These are phyloP conservation scores for Imleria badia DNA, from an alignment of 768 basidiomycete genomes.

Conservation along the genomic window DNA sequence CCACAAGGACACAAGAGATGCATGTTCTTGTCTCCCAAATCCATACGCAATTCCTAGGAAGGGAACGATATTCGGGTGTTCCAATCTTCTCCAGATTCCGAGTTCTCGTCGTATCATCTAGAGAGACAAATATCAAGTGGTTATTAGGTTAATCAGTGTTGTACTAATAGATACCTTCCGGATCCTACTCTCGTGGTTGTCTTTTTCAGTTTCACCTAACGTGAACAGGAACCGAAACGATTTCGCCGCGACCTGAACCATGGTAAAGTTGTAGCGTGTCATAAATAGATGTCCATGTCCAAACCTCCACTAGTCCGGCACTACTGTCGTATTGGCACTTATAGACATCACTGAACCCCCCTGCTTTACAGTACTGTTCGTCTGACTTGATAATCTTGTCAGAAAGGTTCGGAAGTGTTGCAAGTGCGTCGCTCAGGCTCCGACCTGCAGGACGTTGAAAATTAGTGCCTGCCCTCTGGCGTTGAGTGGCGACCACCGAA, in stretches of 20 bases:
- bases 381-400: background rate
- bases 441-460: background rate
- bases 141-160: background rate
- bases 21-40: background rate
- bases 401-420: background rate
- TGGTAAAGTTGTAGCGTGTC: background rate
- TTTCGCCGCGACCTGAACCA: background rate
- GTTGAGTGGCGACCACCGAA: no score
- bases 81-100: background rate
- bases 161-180: background rate
- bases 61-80: background rate
- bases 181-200: background rate
- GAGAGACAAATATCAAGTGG: background rate
- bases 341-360: constrained; percentile 1
- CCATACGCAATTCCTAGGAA: background rate
- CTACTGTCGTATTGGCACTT: background rate
- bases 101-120: constrained; percentile 3
- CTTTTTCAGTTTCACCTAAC: background rate
- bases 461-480: no score
- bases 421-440: background rate
- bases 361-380: background rate
- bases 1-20: background rate
- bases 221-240: background rate
- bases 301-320: background rate
- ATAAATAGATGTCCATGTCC: background rate